Conservation (phyloP, 495 filamentous ascomycete species). For the Xylaria acuta region DNA sequence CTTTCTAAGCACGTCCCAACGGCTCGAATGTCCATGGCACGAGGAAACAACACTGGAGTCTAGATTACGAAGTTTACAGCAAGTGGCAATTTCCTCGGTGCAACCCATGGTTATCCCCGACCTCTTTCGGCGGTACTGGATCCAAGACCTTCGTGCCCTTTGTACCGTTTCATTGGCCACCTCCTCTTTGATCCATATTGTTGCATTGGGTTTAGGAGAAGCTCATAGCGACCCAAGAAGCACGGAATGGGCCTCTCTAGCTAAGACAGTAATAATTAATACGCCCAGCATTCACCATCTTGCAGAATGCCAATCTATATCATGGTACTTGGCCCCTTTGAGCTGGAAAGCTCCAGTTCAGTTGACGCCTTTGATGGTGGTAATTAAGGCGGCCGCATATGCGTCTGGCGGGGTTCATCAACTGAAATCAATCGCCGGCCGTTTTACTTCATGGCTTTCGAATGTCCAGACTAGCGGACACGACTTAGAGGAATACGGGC, state of each 20-base stretch:
- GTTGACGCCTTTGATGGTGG: neutral
- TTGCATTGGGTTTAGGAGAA: neutral
- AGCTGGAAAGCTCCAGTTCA: too few species aligned
- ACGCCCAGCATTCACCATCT: neutral
- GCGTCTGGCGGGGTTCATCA: neutral
- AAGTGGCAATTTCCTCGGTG: fast-evolving
- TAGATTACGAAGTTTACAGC: neutral
- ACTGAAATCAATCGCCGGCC: too few species aligned
- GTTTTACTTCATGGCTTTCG: conserved; percentile 5
- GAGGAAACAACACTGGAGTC: neutral
- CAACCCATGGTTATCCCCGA: neutral
- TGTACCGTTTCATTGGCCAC: neutral
- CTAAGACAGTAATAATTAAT: neutral
- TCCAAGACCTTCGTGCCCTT: neutral
- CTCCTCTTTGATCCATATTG: neutral
- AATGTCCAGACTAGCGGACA: neutral
- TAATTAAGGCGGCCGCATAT: neutral
- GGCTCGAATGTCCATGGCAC: neutral
- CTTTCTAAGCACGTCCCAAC: neutral
- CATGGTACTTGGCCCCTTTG: too few species aligned
- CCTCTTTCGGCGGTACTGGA: neutral
- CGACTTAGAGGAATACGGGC: conserved; percentile 17
- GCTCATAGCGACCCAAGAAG: neutral
- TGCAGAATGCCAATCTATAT: neutral
- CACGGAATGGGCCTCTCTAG: conserved; percentile 4